These are phyloP conservation scores for Camillea tinctor DNA, from an alignment of 2,329 filamentous ascomycete genomes.

Conservation along the genomic window DNA sequence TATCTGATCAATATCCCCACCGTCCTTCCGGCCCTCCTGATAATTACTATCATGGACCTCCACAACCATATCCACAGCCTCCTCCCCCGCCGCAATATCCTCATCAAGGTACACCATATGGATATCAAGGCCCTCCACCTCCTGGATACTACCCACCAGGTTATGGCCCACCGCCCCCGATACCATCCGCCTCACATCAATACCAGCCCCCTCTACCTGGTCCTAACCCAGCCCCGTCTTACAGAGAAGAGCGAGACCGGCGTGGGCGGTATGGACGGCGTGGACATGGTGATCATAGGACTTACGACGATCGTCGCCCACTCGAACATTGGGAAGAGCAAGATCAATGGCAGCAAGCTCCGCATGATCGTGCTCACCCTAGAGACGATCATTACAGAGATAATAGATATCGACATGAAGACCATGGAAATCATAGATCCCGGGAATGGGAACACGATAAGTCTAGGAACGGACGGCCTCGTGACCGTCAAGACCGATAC, in stretches of 20 bases:
- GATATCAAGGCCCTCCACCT: slow-evolving; percentile 14
- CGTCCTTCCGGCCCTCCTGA: slow-evolving; percentile 9
- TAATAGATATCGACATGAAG: slow-evolving; percentile 9
- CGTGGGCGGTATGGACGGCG: slow-evolving; percentile 6
- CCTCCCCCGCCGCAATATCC: slow-evolving; percentile 8
- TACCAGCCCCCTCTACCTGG: slow-evolving; percentile 13
- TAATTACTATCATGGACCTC: slow-evolving; percentile 14
- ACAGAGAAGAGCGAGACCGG: slow-evolving; percentile 16
- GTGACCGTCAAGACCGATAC: slow-evolving; percentile 16
- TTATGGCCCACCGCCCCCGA: slow-evolving; percentile 17
- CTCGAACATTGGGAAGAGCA: slow-evolving; percentile 16
- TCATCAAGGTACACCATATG: slow-evolving; percentile 13
- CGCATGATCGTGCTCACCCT: slow-evolving; percentile 7
- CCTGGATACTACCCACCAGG: slow-evolving; percentile 14
- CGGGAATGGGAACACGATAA: slow-evolving; percentile 15
- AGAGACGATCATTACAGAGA: slow-evolving; percentile 14
- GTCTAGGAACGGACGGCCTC: slow-evolving; percentile 13
- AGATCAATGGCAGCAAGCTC: slow-evolving; percentile 9
- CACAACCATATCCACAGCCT: slow-evolving; percentile 13
- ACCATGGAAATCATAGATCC: neutral
- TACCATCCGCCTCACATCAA: slow-evolving; percentile 9
- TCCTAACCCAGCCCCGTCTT: slow-evolving; percentile 8
- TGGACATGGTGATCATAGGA: slow-evolving; percentile 12
- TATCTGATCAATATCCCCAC: slow-evolving; percentile 10
- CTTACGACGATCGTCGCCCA: slow-evolving; percentile 13